These are phyloP conservation scores for Entomortierella beljakovae DNA, from an alignment of 192 early-diverging fungal genomes.

Conservation along the genomic window DNA sequence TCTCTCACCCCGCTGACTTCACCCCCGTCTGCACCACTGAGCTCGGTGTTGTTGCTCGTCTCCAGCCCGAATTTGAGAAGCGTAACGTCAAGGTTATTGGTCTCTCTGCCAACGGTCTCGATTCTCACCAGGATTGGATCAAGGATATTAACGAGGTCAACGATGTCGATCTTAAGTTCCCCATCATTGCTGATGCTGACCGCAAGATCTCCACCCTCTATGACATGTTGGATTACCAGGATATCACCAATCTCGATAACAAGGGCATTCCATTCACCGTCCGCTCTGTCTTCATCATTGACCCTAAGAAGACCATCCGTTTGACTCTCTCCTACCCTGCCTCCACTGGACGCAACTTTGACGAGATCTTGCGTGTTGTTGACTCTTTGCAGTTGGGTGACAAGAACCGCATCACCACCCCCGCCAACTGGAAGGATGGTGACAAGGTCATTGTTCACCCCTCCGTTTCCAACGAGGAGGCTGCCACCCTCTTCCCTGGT, in stretches of 20 bases:
- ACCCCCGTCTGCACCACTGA: constrained; percentile 98
- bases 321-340: constrained; percentile 94
- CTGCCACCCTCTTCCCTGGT: constrained; percentile 85
- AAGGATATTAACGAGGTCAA: constrained; percentile 94
- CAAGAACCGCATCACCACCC: constrained; percentile 90
- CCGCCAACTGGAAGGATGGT: constrained; percentile 91
- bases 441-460: constrained; percentile 94
- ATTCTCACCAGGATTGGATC: constrained; percentile 89
- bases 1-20: constrained; percentile 98
- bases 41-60: constrained; percentile 91
- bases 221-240: constrained; percentile 98
- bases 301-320: constrained; percentile 91
- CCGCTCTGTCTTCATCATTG: constrained; percentile 95
- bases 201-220: constrained; percentile 90
- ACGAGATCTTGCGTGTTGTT: constrained; percentile 93
- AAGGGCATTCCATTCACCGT: constrained; percentile 96
- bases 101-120: constrained; percentile 90
- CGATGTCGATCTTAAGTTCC: constrained; percentile 81
- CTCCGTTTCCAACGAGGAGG: constrained; percentile 84
- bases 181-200: constrained; percentile 94
- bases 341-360: constrained; percentile 94
- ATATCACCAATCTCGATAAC: constrained; percentile 88
- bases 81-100: constrained; percentile 94
- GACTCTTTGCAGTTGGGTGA: constrained; percentile 96
- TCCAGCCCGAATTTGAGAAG: constrained; percentile 78